Percentiles rank a stretch among this genome's conserved stretches.
Conservation (phyloP, 1,284 basidiomycete genomes). For the Heterobasidion annosum region DNA sequence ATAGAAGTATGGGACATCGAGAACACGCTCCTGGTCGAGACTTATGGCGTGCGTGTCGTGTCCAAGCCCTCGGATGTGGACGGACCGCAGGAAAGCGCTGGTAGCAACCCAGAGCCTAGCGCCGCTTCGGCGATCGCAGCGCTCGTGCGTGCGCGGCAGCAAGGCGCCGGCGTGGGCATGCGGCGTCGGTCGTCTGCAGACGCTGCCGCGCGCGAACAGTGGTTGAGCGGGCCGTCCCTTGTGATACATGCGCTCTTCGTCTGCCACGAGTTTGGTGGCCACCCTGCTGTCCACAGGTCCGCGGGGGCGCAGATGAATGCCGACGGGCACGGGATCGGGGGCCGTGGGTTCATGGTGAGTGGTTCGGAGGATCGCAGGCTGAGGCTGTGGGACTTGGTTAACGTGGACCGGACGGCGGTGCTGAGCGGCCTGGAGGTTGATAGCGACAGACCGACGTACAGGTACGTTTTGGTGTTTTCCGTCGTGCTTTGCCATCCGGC, state of each 20-base stretch:
- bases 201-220: slow-evolving; percentile 18
- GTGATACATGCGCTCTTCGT: slow-evolving; percentile 59
- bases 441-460: slow-evolving; percentile 58
- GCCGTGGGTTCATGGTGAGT: slow-evolving; percentile 67
- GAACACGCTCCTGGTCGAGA: slow-evolving; percentile 57
- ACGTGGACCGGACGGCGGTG: slow-evolving; percentile 62
- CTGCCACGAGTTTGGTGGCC: slow-evolving; percentile 68
- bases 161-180: slow-evolving; percentile 15
- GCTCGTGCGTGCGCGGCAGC: slow-evolving; percentile 36
- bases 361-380: slow-evolving; percentile 80
- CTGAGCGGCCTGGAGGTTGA: slow-evolving; percentile 67
- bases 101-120: slow-evolving; percentile 46
- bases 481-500: neutral
- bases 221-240: slow-evolving; percentile 36
- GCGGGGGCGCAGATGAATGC: slow-evolving; percentile 41
- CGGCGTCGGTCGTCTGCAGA: slow-evolving; percentile 12
- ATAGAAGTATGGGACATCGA: slow-evolving; percentile 82
- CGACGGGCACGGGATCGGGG: slow-evolving; percentile 25
- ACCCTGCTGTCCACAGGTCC: slow-evolving; percentile 42
- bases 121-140: slow-evolving; percentile 62
- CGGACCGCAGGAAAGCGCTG: slow-evolving; percentile 40
- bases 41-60: slow-evolving; percentile 42
- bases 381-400: slow-evolving; percentile 75
- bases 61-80: slow-evolving; percentile 30
- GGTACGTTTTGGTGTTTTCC: slow-evolving; percentile 27